Conservation (phyloP, 2,329 filamentous ascomycete genomes). For the Diplodia mutila region DNA sequence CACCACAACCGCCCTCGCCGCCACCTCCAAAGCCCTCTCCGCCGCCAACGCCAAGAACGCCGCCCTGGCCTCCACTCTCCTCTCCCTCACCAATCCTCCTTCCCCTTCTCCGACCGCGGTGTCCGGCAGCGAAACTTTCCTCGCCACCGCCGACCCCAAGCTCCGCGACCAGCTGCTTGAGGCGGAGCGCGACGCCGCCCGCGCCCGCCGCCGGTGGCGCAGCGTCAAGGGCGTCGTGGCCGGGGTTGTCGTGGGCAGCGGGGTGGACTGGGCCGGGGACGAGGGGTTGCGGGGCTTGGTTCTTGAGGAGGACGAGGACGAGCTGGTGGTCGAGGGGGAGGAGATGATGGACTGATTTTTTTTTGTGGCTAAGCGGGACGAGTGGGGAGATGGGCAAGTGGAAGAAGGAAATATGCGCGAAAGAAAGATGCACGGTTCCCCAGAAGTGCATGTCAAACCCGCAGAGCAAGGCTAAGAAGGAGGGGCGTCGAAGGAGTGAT, state of each 20-base stretch:
- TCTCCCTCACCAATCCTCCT: slow-evolving; percentile 60
- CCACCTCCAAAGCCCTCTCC: slow-evolving; percentile 62
- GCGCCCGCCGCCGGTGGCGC: slow-evolving; percentile 69
- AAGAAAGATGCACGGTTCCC: no score
- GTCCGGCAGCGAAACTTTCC: slow-evolving; percentile 61
- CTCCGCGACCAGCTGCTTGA: slow-evolving; percentile 60
- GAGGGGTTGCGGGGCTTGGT: slow-evolving; percentile 69
- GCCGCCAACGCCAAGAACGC: slow-evolving; percentile 64
- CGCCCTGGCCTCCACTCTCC: slow-evolving; percentile 63
- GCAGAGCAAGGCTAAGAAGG: neutral
- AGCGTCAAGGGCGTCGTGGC: slow-evolving; percentile 79
- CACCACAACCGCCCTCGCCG: slow-evolving; percentile 58
- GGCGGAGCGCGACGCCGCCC: slow-evolving; percentile 63
- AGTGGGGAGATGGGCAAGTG: neutral
- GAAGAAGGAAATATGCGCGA: neutral
- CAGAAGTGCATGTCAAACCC: neutral
- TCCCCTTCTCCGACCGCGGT: slow-evolving; percentile 40
- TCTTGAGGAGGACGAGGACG: slow-evolving; percentile 67
- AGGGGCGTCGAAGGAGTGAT: neutral
- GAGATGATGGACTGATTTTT: neutral
- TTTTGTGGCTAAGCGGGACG: neutral
- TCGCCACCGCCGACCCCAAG: slow-evolving; percentile 48
- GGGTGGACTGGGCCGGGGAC: slow-evolving; percentile 78
- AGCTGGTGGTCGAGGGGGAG: neutral
- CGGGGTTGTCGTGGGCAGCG: slow-evolving; percentile 78